Evolutionary conservation across 352 stramenopile genomes (phyloP).

Genomic region (Lagenidium giganteum): DNA sequence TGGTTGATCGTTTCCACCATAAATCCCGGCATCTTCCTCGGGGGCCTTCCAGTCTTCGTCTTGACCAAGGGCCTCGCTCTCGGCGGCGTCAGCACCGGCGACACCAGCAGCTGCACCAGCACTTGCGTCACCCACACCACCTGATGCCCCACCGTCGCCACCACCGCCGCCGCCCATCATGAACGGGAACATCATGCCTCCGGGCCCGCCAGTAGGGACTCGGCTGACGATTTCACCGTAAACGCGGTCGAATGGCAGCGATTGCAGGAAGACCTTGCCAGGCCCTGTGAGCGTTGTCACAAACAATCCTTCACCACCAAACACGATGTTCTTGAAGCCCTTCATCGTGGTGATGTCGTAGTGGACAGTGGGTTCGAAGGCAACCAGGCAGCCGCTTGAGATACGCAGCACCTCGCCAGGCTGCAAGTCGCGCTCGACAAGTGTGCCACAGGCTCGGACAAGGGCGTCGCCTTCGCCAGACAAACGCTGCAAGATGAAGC

Average conservation of each 20-base stretch:
- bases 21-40: conserved; percentile 41
- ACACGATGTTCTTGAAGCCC: conserved; percentile 93
- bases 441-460: conserved; percentile 84
- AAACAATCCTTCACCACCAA: conserved; percentile 93
- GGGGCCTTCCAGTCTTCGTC: conserved; percentile 27
- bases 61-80: conserved; percentile 3
- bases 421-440: conserved; percentile 85
- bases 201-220: conserved; percentile 69
- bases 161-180: conserved; percentile 62
- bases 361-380: conserved; percentile 80
- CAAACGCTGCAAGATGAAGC: conserved; percentile 93
- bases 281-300: conserved; percentile 91
- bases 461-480: conserved; percentile 88
- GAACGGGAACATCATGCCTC: conserved; percentile 87
- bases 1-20: conserved; percentile 15
- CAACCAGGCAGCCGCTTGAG: conserved; percentile 89
- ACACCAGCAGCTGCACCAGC: conserved; percentile 18
- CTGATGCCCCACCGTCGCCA: conserved; percentile 16
- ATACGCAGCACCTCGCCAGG: conserved; percentile 89
- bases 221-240: conserved; percentile 89
- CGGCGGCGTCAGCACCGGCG: conserved; percentile 12
- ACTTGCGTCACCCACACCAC: conserved; percentile 23
- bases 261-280: conserved; percentile 89
- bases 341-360: conserved; percentile 91
- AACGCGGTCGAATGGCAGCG: conserved; percentile 89